A percentile compares a stretch with the other conserved stretches of the same genome.
phyloP scores from a whole-genome alignment of 805 yeast genomes.

The Wickerhamomyces bisporus region DNA sequence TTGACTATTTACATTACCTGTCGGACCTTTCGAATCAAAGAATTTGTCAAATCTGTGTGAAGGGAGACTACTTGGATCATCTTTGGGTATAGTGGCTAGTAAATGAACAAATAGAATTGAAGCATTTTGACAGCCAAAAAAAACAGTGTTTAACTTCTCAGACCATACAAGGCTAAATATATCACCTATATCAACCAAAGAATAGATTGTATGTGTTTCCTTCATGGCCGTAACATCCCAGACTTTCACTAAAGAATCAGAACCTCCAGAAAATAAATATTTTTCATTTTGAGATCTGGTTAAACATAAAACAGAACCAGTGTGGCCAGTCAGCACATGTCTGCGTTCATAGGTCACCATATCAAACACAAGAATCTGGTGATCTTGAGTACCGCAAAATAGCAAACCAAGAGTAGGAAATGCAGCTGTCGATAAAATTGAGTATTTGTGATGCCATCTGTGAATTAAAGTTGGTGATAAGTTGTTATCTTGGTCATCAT shows the following conservation, averaged over 20 bases:
- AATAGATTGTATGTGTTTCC: constrained; percentile 70
- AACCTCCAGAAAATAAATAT: constrained; percentile 75
- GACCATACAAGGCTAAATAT: constrained; percentile 80
- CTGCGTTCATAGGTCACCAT: constrained; percentile 55
- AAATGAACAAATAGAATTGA: constrained; percentile 67
- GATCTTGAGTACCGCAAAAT: constrained; percentile 90
- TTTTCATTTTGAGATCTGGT: constrained; percentile 47
- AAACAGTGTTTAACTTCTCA: constrained; percentile 51
- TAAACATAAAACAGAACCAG: constrained; percentile 71
- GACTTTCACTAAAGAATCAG: constrained; percentile 83
- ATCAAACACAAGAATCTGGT: constrained; percentile 69
- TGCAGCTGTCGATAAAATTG: constrained; percentile 67
- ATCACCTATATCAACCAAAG: constrained; percentile 87
- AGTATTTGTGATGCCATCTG: constrained; percentile 68
- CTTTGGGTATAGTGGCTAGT: constrained; percentile 21
- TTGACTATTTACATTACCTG: constrained; percentile 40
- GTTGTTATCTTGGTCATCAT: not conserved
- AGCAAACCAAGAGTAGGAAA: constrained; percentile 53
- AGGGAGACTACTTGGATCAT: constrained; percentile 40
- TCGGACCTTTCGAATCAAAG: constrained; percentile 87
- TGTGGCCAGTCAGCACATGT: constrained; percentile 52
- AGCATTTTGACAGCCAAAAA: constrained; percentile 91
- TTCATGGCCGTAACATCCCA: constrained; percentile 57
- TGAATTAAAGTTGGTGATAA: constrained; percentile 43
- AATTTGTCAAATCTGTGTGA: constrained; percentile 73